phyloP scores from a whole-genome alignment of 108 stramenopile species.

The Nitzschia sp. region DNA sequence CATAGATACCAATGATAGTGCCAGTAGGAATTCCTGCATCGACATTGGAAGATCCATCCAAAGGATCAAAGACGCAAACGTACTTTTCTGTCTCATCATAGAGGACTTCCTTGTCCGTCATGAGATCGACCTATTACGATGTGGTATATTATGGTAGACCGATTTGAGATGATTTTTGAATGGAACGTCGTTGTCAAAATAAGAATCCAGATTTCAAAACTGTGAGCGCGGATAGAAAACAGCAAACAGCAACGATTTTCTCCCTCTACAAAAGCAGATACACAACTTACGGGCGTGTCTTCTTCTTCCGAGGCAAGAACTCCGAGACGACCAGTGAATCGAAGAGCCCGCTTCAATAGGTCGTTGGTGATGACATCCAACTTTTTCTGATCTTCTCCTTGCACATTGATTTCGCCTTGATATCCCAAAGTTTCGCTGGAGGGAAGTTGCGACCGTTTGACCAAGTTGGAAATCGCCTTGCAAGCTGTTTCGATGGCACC shows the following conservation, averaged over 20 bases:
- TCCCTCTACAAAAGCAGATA: neutral
- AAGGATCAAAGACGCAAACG: constrained; percentile 93
- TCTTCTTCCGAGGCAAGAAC: constrained; percentile 84
- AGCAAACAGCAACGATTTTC: neutral
- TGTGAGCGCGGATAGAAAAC: no score
- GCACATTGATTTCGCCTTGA: constrained; percentile 78
- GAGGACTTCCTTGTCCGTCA: constrained; percentile 23
- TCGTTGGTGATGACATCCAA: constrained; percentile 97
- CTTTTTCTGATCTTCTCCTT: constrained; percentile 88
- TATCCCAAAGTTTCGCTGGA: constrained; percentile 70
- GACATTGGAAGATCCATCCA: constrained; percentile 97
- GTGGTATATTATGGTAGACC: neutral
- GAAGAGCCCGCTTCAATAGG: constrained; percentile 91
- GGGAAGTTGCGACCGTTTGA: constrained; percentile 67
- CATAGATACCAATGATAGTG: constrained; percentile 92
- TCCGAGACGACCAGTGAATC: constrained; percentile 82
- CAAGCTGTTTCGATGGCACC: constrained; percentile 85
- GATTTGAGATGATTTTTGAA: neutral
- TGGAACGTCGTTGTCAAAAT: no score
- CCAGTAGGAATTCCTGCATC: constrained; percentile 98
- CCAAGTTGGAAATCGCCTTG: constrained; percentile 68
- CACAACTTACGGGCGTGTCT: constrained; percentile 72
- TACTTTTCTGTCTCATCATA: constrained; percentile 73
- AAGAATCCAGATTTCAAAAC: no score
- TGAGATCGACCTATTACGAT: constrained; percentile 19